A percentile compares a stretch with the other conserved stretches of the same genome.
Evolutionary conservation across 1,139 yeast species (phyloP).

Genomic region (Trichomonascaceae sp.): DNA sequence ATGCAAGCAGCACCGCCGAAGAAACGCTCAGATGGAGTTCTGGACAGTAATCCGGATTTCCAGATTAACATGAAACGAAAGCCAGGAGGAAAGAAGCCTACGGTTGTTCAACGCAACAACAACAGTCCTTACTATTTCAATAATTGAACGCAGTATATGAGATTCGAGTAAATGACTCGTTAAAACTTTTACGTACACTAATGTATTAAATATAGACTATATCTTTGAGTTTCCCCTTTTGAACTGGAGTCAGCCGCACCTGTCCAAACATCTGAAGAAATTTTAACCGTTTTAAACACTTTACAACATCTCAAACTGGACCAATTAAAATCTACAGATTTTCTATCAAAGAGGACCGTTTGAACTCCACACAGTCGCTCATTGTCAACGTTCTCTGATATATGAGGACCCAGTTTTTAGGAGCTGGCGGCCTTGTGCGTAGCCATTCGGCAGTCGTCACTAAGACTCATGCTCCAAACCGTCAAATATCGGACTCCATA

Average conservation of each 20-base stretch:
- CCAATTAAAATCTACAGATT: not conserved
- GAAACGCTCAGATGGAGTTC: constrained; percentile 28
- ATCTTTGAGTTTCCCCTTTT: not conserved
- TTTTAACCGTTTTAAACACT: not conserved
- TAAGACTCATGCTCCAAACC: not conserved
- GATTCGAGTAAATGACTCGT: no score
- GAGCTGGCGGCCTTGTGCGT: constrained; percentile 4
- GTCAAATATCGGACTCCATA: constrained; percentile 1
- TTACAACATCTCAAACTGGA: not conserved
- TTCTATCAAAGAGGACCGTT: not conserved
- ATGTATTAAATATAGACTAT: not conserved
- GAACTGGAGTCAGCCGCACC: not conserved
- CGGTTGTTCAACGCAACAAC: constrained; percentile 2
- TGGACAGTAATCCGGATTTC: constrained; percentile 33
- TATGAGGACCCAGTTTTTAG: constrained; percentile 6
- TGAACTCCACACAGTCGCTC: not conserved
- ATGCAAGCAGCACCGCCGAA: constrained; percentile 2
- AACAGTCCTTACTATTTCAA: constrained; percentile 8
- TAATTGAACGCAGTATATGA: not conserved
- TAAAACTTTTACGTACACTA: not conserved
- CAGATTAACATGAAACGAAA: constrained; percentile 18
- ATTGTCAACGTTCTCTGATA: not conserved
- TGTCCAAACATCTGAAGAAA: not conserved
- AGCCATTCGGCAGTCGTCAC: not conserved
- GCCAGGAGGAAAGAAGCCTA: constrained; percentile 7